Percentiles rank a stretch among this genome's conserved stretches.
phyloP scores from a whole-genome alignment of 495 filamentous ascomycete species.

The Sphaerosporella brunnea region DNA sequence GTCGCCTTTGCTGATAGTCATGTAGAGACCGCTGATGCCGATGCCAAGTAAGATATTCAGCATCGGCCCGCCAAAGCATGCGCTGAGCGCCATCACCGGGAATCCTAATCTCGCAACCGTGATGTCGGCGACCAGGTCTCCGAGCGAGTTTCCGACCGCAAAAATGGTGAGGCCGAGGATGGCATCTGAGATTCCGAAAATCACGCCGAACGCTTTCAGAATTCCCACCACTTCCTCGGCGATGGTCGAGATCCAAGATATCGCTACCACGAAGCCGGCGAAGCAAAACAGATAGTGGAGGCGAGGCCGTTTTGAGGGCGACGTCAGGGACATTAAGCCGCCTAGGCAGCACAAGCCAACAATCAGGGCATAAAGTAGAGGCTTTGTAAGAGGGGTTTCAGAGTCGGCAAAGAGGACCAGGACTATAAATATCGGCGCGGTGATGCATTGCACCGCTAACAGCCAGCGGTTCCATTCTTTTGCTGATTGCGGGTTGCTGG shows the following conservation, averaged over 20 bases:
- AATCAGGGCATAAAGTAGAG: constrained; percentile 51
- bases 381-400: constrained; percentile 36
- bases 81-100: constrained; percentile 90
- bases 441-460: constrained; percentile 64
- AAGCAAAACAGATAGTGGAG: constrained; percentile 67
- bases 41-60: constrained; percentile 93
- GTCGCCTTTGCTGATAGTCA: constrained; percentile 42
- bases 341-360: constrained; percentile 47
- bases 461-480: constrained; percentile 82
- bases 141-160: constrained; percentile 86
- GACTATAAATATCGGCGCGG: constrained; percentile 67
- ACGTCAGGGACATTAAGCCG: constrained; percentile 46
- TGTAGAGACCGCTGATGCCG: constrained; percentile 70
- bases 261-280: constrained; percentile 75
- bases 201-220: constrained; percentile 82
- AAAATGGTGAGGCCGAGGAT: constrained; percentile 93
- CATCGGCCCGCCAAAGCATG: constrained; percentile 95
- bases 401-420: constrained; percentile 38
- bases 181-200: constrained; percentile 84
- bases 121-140: constrained; percentile 86
- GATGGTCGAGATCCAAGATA: constrained; percentile 92
- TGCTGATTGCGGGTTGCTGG: neutral
- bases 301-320: constrained; percentile 37
- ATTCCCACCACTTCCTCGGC: constrained; percentile 92
- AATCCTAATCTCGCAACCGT: constrained; percentile 85